A percentile compares a stretch with the other conserved stretches of the same genome.
Conservation (phyloP, 192 early-diverging fungal genomes). For the Backusella parvicylindrica region DNA sequence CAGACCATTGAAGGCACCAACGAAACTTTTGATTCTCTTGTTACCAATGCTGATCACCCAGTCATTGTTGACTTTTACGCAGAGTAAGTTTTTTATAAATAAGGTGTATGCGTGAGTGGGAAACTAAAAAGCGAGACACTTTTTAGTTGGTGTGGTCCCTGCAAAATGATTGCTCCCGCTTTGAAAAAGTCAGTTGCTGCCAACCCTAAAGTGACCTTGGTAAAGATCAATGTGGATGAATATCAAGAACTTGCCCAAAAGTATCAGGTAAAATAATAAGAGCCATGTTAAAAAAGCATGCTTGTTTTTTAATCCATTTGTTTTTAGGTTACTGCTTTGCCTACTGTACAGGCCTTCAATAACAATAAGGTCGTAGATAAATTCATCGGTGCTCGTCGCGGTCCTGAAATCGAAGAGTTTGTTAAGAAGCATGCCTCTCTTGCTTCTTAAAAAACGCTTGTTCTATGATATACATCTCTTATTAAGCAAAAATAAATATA, state of each 20-base stretch:
- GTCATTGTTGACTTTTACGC: constrained; percentile 84
- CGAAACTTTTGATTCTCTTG: constrained; percentile 54
- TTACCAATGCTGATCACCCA: constrained; percentile 58
- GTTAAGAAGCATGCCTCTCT: constrained; percentile 53
- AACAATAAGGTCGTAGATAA: constrained; percentile 56
- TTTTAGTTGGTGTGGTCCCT: constrained; percentile 80
- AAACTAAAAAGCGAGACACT: not conserved
- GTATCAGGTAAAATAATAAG: constrained; percentile 54
- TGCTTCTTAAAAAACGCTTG: not conserved
- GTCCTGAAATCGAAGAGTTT: constrained; percentile 40
- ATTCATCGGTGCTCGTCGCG: constrained; percentile 62
- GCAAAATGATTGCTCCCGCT: constrained; percentile 71
- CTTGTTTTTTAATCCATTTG: not conserved
- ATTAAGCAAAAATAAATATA: not conserved
- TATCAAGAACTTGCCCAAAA: constrained; percentile 54
- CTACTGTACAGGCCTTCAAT: constrained; percentile 72
- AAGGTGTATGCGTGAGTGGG: too few species aligned
- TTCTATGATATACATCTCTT: not conserved
- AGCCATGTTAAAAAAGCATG: not conserved
- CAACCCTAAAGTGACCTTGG: constrained; percentile 64
- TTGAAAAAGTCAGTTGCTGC: constrained; percentile 60
- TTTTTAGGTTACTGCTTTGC: constrained; percentile 60
- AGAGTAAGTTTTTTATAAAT: constrained; percentile 58
- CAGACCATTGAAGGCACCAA: constrained; percentile 55
- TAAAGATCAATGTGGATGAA: constrained; percentile 78